Conservation (phyloP, 306 rosid genomes). For the Prunus mongolica region DNA sequence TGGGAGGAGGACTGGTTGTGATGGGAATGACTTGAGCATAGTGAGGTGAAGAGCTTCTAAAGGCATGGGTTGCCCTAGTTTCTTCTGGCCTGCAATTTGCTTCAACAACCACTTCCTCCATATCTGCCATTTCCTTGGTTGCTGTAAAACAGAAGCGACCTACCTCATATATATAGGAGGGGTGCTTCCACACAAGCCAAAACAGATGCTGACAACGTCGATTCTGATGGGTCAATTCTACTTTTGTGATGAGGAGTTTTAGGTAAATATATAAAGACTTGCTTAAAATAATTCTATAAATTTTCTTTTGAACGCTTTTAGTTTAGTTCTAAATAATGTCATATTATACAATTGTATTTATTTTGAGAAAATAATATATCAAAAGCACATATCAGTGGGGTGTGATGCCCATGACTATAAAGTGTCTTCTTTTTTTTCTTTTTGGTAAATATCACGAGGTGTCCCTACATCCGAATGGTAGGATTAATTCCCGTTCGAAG, state of each 20-base stretch:
- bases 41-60: background rate
- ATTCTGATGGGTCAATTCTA: background rate
- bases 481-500: fast-evolving
- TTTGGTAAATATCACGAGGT: background rate
- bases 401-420: background rate
- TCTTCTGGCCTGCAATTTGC: background rate
- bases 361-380: background rate
- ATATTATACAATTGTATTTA: background rate
- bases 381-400: background rate
- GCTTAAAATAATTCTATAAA: background rate
- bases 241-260: background rate
- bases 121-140: background rate
- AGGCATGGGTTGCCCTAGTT: background rate
- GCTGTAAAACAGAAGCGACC: background rate
- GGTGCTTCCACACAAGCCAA: background rate
- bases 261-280: background rate
- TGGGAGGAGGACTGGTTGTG: background rate
- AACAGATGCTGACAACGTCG: background rate
- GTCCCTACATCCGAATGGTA: fast-evolving
- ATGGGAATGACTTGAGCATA: background rate
- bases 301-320: background rate
- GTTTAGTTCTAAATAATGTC: background rate
- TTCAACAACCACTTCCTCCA: conserved; percentile 2
- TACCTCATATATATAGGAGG: background rate
- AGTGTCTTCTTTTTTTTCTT: background rate